Conservation (phyloP, 805 yeast genomes). For the Torulaspora indica region DNA sequence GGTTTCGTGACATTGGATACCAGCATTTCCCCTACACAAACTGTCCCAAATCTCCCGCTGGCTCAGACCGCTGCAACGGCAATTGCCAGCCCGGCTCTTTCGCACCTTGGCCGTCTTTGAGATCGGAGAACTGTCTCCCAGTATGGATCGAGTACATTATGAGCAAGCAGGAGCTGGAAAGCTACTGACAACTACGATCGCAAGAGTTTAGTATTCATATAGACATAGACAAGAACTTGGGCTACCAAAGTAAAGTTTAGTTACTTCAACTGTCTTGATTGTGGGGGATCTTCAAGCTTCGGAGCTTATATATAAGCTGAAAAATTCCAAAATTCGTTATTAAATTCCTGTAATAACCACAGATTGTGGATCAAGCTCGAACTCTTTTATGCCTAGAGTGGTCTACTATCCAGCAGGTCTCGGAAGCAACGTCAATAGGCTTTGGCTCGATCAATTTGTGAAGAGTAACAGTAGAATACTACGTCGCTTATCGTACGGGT, state of each 20-base stretch:
- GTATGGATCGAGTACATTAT: constrained; percentile 56
- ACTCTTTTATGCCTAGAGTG: constrained; percentile 9
- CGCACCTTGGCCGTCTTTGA: constrained; percentile 45
- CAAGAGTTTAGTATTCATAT: no score
- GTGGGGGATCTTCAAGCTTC: background rate
- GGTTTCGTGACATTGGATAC: constrained; percentile 85
- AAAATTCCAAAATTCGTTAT: background rate
- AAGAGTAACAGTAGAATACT: constrained; percentile 17
- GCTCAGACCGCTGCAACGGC: constrained; percentile 43
- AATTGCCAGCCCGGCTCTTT: constrained; percentile 55
- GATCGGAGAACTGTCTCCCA: constrained; percentile 70
- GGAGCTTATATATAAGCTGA: background rate
- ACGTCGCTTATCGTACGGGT: constrained; percentile 5
- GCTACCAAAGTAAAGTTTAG: no score
- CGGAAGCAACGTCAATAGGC: constrained; percentile 17
- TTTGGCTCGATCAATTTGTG: constrained; percentile 18
- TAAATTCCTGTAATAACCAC: no score
- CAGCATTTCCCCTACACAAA: constrained; percentile 68
- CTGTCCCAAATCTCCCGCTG: constrained; percentile 49
- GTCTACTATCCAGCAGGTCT: constrained; percentile 9
- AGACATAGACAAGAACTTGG: no score
- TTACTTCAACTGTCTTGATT: background rate
- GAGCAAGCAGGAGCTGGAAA: constrained; percentile 30
- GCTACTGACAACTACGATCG: constrained; percentile 17
- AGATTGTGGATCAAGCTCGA: background rate